These are phyloP conservation scores for Solanum piurae DNA, from an alignment of 257 asterid species.

Conservation along the genomic window DNA sequence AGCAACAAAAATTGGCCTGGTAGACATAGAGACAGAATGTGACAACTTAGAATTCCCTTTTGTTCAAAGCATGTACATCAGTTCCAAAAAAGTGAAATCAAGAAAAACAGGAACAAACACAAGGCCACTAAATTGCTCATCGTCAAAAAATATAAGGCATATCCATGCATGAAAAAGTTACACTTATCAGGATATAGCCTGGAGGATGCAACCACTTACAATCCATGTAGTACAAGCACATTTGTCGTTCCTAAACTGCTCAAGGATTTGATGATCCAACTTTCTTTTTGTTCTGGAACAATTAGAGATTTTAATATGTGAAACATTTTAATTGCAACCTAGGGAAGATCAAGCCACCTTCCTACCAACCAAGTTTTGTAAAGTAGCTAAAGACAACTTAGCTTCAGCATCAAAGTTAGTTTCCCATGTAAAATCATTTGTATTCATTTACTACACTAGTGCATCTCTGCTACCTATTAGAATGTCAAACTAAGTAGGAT, in stretches of 20 bases:
- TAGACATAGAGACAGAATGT: background rate
- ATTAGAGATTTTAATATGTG: background rate
- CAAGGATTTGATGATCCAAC: background rate
- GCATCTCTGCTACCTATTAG: background rate
- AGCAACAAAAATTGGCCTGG: background rate
- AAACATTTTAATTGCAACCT: background rate
- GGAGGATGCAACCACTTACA: background rate
- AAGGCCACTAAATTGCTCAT: background rate
- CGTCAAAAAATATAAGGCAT: background rate
- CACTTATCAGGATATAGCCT: background rate
- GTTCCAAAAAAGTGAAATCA: background rate
- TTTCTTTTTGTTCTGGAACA: background rate
- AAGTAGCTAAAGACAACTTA: background rate
- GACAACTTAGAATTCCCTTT: background rate
- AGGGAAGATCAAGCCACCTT: background rate
- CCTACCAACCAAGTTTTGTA: background rate
- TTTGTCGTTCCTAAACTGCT: background rate
- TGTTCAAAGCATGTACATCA: background rate
- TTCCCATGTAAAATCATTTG: background rate
- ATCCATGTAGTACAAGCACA: background rate
- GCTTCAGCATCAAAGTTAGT: background rate
- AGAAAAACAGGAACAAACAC: background rate
- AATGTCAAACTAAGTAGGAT: background rate
- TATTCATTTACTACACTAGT: background rate
- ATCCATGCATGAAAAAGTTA: background rate